Conservation (phyloP, 257 asterid genomes). For the Petunia axillaris region DNA sequence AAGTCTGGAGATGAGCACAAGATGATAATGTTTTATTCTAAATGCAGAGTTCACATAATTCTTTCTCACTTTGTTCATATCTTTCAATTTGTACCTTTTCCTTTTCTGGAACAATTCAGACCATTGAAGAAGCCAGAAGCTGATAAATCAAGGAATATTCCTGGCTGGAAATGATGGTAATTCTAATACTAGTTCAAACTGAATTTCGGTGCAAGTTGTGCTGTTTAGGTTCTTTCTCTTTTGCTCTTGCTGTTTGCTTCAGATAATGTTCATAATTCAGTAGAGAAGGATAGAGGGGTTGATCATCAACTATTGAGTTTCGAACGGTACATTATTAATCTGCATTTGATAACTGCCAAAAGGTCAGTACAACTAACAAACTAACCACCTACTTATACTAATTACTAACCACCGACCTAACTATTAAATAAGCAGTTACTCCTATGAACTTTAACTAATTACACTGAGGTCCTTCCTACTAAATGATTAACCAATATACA, state of each 20-base stretch:
- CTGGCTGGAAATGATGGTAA: background rate
- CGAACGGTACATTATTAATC: no score
- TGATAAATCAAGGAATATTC: slow-evolving; percentile 12
- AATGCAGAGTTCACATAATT: background rate
- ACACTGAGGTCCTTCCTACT: no score
- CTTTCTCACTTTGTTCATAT: background rate
- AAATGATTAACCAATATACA: no score
- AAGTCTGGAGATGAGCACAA: background rate
- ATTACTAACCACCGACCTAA: no score
- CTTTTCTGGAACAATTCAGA: background rate
- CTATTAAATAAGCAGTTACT: no score
- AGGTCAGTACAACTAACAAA: no score
- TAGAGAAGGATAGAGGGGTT: no score
- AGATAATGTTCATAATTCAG: background rate
- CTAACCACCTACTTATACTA: no score
- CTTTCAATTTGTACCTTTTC: background rate
- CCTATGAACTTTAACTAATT: no score
- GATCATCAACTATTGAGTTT: no score
- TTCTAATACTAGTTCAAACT: background rate
- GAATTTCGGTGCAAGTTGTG: background rate
- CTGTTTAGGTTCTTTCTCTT: background rate
- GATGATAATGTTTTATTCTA: background rate
- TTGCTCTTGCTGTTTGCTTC: background rate
- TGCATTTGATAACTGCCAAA: no score
- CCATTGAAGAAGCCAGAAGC: background rate